phyloP scores from a whole-genome alignment of 805 yeast species.

The Ogataea neopini region DNA sequence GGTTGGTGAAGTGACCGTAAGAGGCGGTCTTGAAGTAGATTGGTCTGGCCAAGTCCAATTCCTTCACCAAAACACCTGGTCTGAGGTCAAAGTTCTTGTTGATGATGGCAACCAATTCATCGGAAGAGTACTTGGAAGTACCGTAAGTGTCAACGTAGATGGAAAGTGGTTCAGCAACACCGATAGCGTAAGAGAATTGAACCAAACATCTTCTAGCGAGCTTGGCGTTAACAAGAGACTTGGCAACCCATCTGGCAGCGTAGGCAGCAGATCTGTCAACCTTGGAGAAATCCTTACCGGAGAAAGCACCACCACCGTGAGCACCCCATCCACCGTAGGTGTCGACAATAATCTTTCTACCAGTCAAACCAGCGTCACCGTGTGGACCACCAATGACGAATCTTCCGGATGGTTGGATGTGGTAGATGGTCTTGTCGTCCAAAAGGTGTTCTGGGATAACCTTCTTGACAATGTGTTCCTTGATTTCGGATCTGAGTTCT shows the following conservation, averaged over 20 bases:
- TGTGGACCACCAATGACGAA: constrained; percentile 99
- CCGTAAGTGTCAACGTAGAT: constrained; percentile 98
- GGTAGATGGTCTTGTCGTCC: constrained; percentile 94
- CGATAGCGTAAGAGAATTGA: constrained; percentile 98
- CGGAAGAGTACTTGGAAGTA: constrained; percentile 87
- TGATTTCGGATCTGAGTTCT: constrained; percentile 79
- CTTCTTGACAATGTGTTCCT: constrained; percentile 81
- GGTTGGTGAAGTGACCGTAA: constrained; percentile 99
- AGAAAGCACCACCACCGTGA: constrained; percentile 99
- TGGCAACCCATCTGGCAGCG: constrained; percentile 99
- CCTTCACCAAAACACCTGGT: constrained; percentile 98
- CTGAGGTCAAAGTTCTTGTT: constrained; percentile 95
- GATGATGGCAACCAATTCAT: constrained; percentile 88
- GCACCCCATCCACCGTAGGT: constrained; percentile 99
- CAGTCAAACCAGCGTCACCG: constrained; percentile 99
- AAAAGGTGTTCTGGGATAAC: constrained; percentile 88
- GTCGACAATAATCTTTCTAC: constrained; percentile 99
- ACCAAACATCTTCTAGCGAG: constrained; percentile 96
- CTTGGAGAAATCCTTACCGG: constrained; percentile 99
- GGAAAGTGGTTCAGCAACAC: constrained; percentile 99
- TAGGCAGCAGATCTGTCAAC: constrained; percentile 99
- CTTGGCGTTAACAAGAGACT: constrained; percentile 92
- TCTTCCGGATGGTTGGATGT: constrained; percentile 99
- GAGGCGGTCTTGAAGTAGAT: constrained; percentile 99
- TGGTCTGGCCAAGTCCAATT: constrained; percentile 97